Evolutionary conservation across 2,329 filamentous ascomycete genomes (phyloP).

Genomic region (Zarea fungicola): DNA sequence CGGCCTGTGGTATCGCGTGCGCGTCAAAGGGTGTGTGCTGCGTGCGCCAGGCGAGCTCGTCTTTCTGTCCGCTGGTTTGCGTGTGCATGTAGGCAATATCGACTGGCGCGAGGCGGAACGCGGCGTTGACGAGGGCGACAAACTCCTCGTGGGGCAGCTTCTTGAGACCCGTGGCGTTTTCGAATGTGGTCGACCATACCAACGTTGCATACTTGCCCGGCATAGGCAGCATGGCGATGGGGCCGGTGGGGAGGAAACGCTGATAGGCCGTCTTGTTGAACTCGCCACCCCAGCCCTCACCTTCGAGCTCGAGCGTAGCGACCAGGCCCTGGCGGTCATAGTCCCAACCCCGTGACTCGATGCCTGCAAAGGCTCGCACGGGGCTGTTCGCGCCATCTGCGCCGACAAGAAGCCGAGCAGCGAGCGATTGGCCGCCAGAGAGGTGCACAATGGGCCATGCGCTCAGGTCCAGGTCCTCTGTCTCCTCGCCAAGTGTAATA

Average conservation of each 20-base stretch:
- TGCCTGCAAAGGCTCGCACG: slow-evolving; percentile 82
- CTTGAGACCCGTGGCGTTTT: slow-evolving; percentile 74
- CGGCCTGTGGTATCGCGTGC: slow-evolving; percentile 57
- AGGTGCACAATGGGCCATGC: slow-evolving; percentile 84
- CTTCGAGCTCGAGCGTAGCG: slow-evolving; percentile 73
- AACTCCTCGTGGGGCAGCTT: slow-evolving; percentile 68
- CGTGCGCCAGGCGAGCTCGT: slow-evolving; percentile 81
- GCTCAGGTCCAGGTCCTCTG: slow-evolving; percentile 67
- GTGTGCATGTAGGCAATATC: slow-evolving; percentile 83
- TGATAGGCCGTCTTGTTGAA: slow-evolving; percentile 78
- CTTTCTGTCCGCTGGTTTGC: slow-evolving; percentile 50
- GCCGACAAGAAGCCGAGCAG: slow-evolving; percentile 80
- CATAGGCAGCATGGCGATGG: slow-evolving; percentile 84
- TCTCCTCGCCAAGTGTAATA: slow-evolving; percentile 70
- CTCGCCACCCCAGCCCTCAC: slow-evolving; percentile 48
- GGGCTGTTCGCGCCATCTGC: slow-evolving; percentile 95
- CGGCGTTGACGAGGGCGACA: slow-evolving; percentile 83
- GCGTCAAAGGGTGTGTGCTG: slow-evolving; percentile 59
- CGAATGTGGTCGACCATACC: slow-evolving; percentile 90
- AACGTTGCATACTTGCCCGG: slow-evolving; percentile 78
- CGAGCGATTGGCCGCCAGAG: slow-evolving; percentile 60
- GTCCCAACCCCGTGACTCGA: slow-evolving; percentile 85
- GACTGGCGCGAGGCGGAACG: slow-evolving; percentile 73
- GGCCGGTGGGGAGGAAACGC: slow-evolving; percentile 87
- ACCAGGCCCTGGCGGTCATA: slow-evolving; percentile 88